A percentile compares a stretch with the other conserved stretches of the same genome.
These are phyloP conservation scores for Ascochyta clinopodiicola DNA, from an alignment of 2,329 filamentous ascomycete genomes.

Conservation along the genomic window DNA sequence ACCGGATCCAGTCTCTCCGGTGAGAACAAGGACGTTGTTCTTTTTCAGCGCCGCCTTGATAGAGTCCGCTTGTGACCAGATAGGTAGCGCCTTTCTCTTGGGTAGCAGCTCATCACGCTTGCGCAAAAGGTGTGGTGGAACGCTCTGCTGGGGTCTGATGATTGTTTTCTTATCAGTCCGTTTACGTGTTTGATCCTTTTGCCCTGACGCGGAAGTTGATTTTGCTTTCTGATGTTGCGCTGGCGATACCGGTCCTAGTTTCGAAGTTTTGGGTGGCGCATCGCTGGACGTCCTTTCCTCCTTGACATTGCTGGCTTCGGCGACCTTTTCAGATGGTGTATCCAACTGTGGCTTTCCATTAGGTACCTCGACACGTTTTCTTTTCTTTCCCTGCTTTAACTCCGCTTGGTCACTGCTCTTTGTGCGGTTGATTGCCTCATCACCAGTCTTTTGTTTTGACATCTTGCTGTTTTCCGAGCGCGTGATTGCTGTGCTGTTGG, in stretches of 20 bases:
- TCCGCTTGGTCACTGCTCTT: neutral
- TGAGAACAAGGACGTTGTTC: slow-evolving; percentile 79
- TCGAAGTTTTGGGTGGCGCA: neutral
- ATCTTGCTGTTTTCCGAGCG: slow-evolving; percentile 15
- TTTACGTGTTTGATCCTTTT: slow-evolving; percentile 4
- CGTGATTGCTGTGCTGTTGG: neutral
- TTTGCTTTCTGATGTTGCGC: neutral
- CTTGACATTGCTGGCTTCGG: neutral
- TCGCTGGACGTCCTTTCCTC: neutral
- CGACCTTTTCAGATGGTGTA: neutral
- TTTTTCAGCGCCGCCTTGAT: slow-evolving; percentile 69
- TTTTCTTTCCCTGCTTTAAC: slow-evolving; percentile 39
- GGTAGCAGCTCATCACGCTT: slow-evolving; percentile 57
- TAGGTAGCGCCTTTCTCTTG: slow-evolving; percentile 74
- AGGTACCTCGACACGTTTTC: slow-evolving; percentile 35
- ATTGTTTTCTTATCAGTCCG: neutral
- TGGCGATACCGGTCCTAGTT: neutral
- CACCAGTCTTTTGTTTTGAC: slow-evolving; percentile 21
- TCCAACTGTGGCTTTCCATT: neutral
- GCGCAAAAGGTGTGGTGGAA: slow-evolving; percentile 42
- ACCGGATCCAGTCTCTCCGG: slow-evolving; percentile 94
- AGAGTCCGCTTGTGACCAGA: slow-evolving; percentile 75
- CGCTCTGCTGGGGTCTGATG: slow-evolving; percentile 9
- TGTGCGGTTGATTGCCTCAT: neutral
- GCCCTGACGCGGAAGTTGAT: slow-evolving; percentile 4